These are phyloP conservation scores for Venustampulla echinocandica DNA, from an alignment of 495 filamentous ascomycete genomes.

Conservation along the genomic window DNA sequence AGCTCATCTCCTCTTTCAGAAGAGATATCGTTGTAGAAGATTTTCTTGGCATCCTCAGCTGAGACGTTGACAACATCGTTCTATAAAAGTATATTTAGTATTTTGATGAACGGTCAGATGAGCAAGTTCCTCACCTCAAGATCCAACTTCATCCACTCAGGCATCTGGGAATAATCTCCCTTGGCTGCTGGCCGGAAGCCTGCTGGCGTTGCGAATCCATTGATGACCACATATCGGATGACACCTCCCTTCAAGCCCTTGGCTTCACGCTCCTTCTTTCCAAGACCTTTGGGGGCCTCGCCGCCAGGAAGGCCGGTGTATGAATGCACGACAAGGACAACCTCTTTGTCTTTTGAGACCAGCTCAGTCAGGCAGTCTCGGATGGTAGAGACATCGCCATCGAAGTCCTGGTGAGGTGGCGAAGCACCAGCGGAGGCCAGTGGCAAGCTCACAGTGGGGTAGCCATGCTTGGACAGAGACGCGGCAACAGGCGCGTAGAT, in stretches of 20 bases:
- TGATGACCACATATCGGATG: constrained; percentile 10
- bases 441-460: constrained; percentile 3
- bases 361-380: constrained; percentile 1
- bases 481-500: constrained; percentile 2
- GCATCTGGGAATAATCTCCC: constrained; percentile 1
- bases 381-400: constrained; percentile 7
- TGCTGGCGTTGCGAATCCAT: constrained; percentile 4
- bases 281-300: constrained; percentile 26
- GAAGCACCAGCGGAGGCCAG: constrained; percentile 6
- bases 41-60: neutral
- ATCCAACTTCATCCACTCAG: constrained; percentile 7
- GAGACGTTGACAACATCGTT: constrained; percentile 1
- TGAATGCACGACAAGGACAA: constrained; percentile 7
- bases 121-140: neutral
- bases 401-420: constrained; percentile 7
- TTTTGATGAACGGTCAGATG: neutral
- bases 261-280: constrained; percentile 22
- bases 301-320: constrained; percentile 9
- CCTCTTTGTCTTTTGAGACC: constrained; percentile 5
- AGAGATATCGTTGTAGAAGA: constrained; percentile 10
- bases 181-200: neutral
- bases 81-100: neutral
- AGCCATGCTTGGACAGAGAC: constrained; percentile 4
- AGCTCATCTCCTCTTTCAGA: neutral
- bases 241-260: constrained; percentile 31